These are phyloP conservation scores for Bifiguratus adelaidae DNA, from an alignment of 192 early-diverging fungal species.

Conservation along the genomic window DNA sequence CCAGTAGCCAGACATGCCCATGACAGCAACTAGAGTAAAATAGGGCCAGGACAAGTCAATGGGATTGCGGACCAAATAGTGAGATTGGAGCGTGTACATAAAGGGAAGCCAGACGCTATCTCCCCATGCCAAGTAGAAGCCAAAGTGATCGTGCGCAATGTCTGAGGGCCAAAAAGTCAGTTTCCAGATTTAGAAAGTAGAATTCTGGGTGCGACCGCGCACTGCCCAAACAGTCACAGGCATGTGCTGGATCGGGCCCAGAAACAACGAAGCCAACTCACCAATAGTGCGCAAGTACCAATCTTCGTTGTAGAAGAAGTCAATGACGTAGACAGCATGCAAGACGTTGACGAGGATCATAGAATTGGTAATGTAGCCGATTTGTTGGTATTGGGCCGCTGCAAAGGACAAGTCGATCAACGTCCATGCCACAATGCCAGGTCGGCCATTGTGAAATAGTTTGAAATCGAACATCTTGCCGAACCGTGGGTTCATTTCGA, in stretches of 20 bases:
- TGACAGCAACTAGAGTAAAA: slow-evolving; percentile 29
- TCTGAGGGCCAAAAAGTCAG: too few species aligned
- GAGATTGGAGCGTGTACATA: slow-evolving; percentile 76
- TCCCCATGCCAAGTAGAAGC: slow-evolving; percentile 78
- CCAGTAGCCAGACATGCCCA: slow-evolving; percentile 63
- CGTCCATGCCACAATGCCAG: slow-evolving; percentile 80
- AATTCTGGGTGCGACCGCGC: too few species aligned
- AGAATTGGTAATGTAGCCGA: slow-evolving; percentile 70
- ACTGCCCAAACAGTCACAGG: too few species aligned
- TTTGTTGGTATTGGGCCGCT: slow-evolving; percentile 59
- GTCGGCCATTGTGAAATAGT: slow-evolving; percentile 75
- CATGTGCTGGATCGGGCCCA: too few species aligned
- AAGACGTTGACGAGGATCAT: slow-evolving; percentile 69
- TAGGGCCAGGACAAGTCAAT: slow-evolving; percentile 49
- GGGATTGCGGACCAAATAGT: slow-evolving; percentile 64
- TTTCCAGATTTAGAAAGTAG: neutral
- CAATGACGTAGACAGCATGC: slow-evolving; percentile 64
- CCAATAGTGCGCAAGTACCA: slow-evolving; percentile 78
- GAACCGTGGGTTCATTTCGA: slow-evolving; percentile 74
- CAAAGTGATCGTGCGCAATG: slow-evolving; percentile 80
- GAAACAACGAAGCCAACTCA: neutral
- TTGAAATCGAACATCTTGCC: slow-evolving; percentile 74
- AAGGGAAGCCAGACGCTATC: slow-evolving; percentile 73
- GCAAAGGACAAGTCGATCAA: slow-evolving; percentile 71
- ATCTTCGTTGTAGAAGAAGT: slow-evolving; percentile 78